phyloP scores from a whole-genome alignment of 2,329 filamentous ascomycete genomes.

The Neofusicoccum parvum region DNA sequence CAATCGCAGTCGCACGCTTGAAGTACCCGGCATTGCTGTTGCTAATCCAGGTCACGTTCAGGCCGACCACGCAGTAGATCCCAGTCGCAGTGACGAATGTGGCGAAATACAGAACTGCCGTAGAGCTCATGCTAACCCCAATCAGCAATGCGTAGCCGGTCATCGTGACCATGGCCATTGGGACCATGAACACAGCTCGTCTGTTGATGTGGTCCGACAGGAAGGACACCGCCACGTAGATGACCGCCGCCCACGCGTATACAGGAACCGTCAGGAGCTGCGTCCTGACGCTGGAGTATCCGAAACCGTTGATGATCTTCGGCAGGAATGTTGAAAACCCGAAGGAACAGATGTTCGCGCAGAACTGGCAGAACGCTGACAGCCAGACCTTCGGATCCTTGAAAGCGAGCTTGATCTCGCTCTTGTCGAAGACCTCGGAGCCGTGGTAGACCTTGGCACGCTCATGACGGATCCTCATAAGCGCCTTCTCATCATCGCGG shows the following conservation, averaged over 20 bases:
- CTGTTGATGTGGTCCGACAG: slow-evolving; percentile 68
- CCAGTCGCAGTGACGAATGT: slow-evolving; percentile 75
- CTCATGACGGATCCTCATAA: neutral
- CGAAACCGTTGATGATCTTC: slow-evolving; percentile 73
- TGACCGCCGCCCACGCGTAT: slow-evolving; percentile 71
- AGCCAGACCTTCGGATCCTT: slow-evolving; percentile 76
- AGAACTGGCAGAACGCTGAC: slow-evolving; percentile 71
- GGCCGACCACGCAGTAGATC: slow-evolving; percentile 64
- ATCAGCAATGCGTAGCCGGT: slow-evolving; percentile 68
- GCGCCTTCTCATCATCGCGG: slow-evolving; percentile 32
- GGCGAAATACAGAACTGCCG: slow-evolving; percentile 64
- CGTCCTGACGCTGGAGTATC: slow-evolving; percentile 66
- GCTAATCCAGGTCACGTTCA: slow-evolving; percentile 62
- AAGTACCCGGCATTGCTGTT: slow-evolving; percentile 76
- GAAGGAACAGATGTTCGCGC: slow-evolving; percentile 75
- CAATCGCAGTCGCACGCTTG: slow-evolving; percentile 72
- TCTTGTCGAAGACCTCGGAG: slow-evolving; percentile 55
- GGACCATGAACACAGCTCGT: slow-evolving; percentile 65
- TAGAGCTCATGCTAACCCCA: slow-evolving; percentile 58
- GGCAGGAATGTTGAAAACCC: slow-evolving; percentile 78
- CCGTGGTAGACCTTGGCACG: neutral
- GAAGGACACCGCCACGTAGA: slow-evolving; percentile 67
- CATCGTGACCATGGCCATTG: slow-evolving; percentile 65
- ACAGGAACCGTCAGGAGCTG: slow-evolving; percentile 79
- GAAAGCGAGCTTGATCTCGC: slow-evolving; percentile 68